phyloP scores from a whole-genome alignment of 306 rosid species.

The Vicia faba region DNA sequence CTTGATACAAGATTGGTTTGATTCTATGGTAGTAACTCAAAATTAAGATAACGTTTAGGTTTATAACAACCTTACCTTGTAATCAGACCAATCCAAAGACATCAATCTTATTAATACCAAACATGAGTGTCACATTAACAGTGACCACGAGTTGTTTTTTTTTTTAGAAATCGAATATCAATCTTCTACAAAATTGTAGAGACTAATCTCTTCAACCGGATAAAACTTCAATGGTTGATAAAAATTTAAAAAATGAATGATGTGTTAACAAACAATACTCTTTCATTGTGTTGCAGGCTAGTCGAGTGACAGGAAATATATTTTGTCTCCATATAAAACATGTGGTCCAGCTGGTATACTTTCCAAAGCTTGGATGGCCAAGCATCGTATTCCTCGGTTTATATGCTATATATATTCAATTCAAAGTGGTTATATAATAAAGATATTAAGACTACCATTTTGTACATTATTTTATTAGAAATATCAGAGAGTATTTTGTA shows the following conservation, averaged over 20 bases:
- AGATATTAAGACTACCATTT: no score
- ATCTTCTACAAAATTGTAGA: no score
- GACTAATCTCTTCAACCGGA: no score
- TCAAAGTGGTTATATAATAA: no score
- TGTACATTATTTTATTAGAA: no score
- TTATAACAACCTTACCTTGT: not conserved
- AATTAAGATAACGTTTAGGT: not conserved
- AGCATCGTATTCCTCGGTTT: no score
- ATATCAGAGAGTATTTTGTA: no score
- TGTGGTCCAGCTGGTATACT: not conserved
- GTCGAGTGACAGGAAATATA: not conserved
- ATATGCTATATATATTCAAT: no score
- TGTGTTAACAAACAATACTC: not conserved
- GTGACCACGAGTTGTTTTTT: not conserved
- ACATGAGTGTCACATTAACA: not conserved
- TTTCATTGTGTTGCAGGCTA: not conserved
- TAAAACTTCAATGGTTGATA: no score
- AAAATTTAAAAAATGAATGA: not conserved
- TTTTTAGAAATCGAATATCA: no score
- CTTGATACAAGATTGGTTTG: not conserved
- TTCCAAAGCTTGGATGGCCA: no score
- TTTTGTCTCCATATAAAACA: not conserved
- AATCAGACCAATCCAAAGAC: constrained; percentile 3
- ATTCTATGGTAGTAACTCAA: no score
- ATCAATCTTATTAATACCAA: not conserved